phyloP scores from a whole-genome alignment of 2,329 filamentous ascomycete species.

The Calcarisporium arbuscula region DNA sequence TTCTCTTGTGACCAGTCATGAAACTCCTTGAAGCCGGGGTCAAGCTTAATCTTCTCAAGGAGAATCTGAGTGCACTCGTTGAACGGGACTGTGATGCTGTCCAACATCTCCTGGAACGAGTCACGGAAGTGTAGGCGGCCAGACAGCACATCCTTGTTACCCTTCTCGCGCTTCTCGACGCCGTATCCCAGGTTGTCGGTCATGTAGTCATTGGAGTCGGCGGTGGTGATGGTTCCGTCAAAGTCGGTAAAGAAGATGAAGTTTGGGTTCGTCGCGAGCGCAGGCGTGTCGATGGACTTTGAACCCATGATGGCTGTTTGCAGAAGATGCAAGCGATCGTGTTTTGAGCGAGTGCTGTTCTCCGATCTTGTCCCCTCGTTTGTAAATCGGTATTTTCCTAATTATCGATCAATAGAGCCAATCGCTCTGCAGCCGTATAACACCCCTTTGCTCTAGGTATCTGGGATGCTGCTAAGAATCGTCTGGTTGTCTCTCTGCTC shows the following conservation, averaged over 20 bases:
- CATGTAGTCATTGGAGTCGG: conserved; percentile 63
- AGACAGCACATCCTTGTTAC: conserved; percentile 72
- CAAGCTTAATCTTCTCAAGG: conserved; percentile 76
- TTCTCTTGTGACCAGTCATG: conserved; percentile 73
- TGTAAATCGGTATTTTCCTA: too few species aligned
- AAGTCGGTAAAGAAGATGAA: conserved; percentile 99
- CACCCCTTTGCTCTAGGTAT: too few species aligned
- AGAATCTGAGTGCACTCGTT: conserved; percentile 74
- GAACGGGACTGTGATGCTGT: conserved; percentile 75
- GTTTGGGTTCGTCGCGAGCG: conserved; percentile 64
- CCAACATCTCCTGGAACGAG: conserved; percentile 86
- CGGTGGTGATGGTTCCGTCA: conserved; percentile 85
- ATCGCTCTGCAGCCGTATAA: too few species aligned
- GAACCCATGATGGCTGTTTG: conserved; percentile 34
- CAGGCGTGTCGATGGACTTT: conserved; percentile 40
- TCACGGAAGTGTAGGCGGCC: conserved; percentile 71
- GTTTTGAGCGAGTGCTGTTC: background rate
- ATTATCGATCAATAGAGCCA: too few species aligned
- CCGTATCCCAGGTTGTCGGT: conserved; percentile 93
- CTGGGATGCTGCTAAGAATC: too few species aligned
- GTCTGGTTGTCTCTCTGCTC: too few species aligned
- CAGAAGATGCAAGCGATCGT: background rate
- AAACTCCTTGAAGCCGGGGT: conserved; percentile 84
- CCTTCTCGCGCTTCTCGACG: conserved; percentile 57
- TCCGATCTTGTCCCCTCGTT: too few species aligned